Base-by-base conservation (phyloP, 2,329 filamentous ascomycete species). In the Chaetothyriales sp. region DNA sequence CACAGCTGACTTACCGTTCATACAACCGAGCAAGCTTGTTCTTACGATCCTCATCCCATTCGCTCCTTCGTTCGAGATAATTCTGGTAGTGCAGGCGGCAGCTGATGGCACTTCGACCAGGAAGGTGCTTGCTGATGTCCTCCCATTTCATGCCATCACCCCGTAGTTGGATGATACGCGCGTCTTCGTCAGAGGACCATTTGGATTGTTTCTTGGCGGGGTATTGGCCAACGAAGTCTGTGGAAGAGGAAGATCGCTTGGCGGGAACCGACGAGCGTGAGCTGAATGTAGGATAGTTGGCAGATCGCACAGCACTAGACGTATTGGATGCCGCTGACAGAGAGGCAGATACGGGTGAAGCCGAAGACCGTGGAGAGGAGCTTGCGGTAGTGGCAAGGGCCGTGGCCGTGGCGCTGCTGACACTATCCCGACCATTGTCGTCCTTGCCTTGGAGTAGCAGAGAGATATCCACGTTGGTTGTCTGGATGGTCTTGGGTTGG, bases 131-230 rank as follows among this genome's bases (percentile, higher is more conserved):
- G 56, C 88, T 94, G 62, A 97, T 95, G 68, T 97, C 90, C 65
- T 97, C 90, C 92, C 90, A 97, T 66, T 97, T 97, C 88, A 95
- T 95, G 7, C 87, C 86, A 61, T 83, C 83, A 40, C 88, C 87
- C 53, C 90, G 81, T 56, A 97, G 78, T 67, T 94, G 86, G 62
- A 95, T 95, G 61, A 95, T 95, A 47, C 92, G 73, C n/a, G 85
- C 81, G 68, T 97, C 89, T 67, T 97, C 90, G 56, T 95, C 88
- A 0, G 85, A 76, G 4, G 87, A 94, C 92, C 92, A 97, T 69
- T 97, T 97, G 65, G 87, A 94, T 68, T 95, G 89, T 70, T 90
- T 94, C 73, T 92, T 94, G 33, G 87, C 86, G 18, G 86, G 87
- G 40, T 83, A 85, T 60, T 73, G 73, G 40, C 67, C 66, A 2